Evolutionary conservation across 2,329 filamentous ascomycete genomes (phyloP), one percentile per base, ranked within the genome.

Genomic region (Clarireedia paspali): DNA sequence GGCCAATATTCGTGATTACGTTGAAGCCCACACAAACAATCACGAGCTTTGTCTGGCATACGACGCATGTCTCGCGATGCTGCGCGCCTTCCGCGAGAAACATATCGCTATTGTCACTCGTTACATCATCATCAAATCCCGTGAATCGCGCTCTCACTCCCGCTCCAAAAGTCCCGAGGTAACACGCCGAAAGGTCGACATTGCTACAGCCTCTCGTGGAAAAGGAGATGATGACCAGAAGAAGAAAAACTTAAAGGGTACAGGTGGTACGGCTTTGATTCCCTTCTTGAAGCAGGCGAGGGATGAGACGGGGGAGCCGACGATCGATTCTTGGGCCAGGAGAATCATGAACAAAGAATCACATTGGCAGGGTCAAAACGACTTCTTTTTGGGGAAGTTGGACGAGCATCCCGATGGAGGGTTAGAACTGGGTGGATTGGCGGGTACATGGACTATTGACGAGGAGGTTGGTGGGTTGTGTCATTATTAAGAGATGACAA

Each of bases 61-160:
- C 70, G 94, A 99, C 67, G 90, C 91, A 6, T 96, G 91, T 68
- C 77, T 99, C 6, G 85, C 83, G 6, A 88, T 87, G 82, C 75
- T 89, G 23, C 79, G 82, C 54, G 74, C 78, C 17, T 69, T 70
- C 58, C 64, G 69, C 38, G 91, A 96, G 72, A 95, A 91, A 71
- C 94, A 99, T 71, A 96, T 99, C 65, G 88, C 90, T 70, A 92
- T 99, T 64, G 94, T 99, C 17, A 91, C 90, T 4, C 87, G 94
- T 42, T 99, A 97, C 75, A 95, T 99, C 70, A 88, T 99, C 66
- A 77, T 94, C 62, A 91, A 92, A 46, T 91, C 89, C 1, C 84
- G 88, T 24, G 87, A 92, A 70, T 81, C 84, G 6, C 79, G 86
- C 53, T 82, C 81, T 1, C 75, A 84, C 47, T 81, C 82, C 57